Evolutionary conservation across 1,284 basidiomycete genomes (phyloP).

Genomic region (Marasmius fiardii): DNA sequence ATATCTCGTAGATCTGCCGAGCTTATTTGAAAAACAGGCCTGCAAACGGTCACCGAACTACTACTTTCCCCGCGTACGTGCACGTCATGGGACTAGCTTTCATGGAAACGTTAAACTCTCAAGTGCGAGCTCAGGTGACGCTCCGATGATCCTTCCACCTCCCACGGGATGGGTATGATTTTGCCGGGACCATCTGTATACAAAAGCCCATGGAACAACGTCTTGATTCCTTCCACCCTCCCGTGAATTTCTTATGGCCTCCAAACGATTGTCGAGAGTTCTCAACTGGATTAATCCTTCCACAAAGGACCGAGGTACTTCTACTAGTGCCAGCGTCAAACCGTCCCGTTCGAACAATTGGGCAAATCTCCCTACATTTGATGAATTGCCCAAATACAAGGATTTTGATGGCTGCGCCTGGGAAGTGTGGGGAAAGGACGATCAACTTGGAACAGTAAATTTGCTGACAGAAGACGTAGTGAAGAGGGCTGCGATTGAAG

Average conservation of each 20-base stretch:
- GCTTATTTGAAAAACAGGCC: too few species aligned
- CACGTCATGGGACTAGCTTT: background rate
- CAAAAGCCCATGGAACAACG: background rate
- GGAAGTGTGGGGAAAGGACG: slow-evolving; percentile 68
- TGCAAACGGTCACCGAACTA: too few species aligned
- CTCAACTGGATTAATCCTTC: slow-evolving; percentile 10
- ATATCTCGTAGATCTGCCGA: too few species aligned
- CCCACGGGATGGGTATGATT: background rate
- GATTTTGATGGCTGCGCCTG: slow-evolving; percentile 65
- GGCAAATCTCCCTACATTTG: slow-evolving; percentile 52
- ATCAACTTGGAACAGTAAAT: slow-evolving; percentile 71
- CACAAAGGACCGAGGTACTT: background rate
- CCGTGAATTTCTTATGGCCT: slow-evolving; percentile 4
- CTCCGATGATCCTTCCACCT: background rate
- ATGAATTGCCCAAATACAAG: slow-evolving; percentile 58
- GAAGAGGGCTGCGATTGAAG: slow-evolving; percentile 54
- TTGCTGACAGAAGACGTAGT: slow-evolving; percentile 65
- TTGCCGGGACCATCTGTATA: background rate
- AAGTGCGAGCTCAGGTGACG: too few species aligned
- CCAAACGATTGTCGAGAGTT: slow-evolving; percentile 11
- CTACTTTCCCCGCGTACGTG: too few species aligned
- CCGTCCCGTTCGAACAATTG: slow-evolving; percentile 17
- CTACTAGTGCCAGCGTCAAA: background rate
- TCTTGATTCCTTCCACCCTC: background rate
- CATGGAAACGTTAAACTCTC: background rate